Conservation (phyloP, 1,284 basidiomycete species). For the Leccinum angustisporum region DNA sequence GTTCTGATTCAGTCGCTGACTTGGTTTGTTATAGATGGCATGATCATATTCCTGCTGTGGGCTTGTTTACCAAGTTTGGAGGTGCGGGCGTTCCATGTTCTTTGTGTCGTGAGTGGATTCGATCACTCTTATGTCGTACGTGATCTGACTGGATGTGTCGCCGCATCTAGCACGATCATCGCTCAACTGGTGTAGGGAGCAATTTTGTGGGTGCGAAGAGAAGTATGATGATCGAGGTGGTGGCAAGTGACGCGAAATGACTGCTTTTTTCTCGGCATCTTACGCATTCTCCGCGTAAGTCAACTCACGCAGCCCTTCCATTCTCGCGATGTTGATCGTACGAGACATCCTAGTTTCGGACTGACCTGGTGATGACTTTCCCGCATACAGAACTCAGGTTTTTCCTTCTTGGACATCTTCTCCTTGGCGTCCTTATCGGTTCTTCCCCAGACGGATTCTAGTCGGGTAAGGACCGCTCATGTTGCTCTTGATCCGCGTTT, state of each 20-base stretch:
- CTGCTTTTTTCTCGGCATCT: not conserved
- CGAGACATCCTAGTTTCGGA: conserved; percentile 44
- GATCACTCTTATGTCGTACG: no score
- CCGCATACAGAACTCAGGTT: conserved; percentile 67
- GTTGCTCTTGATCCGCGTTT: not conserved
- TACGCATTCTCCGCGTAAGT: not conserved
- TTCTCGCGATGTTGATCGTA: conserved; percentile 81
- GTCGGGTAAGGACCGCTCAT: not conserved
- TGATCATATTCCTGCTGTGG: no score
- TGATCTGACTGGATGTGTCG: no score
- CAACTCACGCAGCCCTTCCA: conserved; percentile 71
- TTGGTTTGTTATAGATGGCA: no score
- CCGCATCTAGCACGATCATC: no score
- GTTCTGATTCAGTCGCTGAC: no score
- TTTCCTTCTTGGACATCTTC: conserved; percentile 81
- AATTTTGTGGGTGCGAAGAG: conserved; percentile 63
- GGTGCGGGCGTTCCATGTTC: no score
- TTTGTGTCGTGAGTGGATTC: no score
- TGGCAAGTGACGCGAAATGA: conserved; percentile 51
- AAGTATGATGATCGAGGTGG: conserved; percentile 97
- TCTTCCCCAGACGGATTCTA: conserved; percentile 65
- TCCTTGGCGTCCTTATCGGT: conserved; percentile 84
- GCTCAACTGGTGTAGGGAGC: no score
- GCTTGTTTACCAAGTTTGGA: no score
- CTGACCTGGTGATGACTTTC: conserved; percentile 10